Conservation (phyloP, 495 filamentous ascomycete species). For the Elaphomyces granulatus region DNA sequence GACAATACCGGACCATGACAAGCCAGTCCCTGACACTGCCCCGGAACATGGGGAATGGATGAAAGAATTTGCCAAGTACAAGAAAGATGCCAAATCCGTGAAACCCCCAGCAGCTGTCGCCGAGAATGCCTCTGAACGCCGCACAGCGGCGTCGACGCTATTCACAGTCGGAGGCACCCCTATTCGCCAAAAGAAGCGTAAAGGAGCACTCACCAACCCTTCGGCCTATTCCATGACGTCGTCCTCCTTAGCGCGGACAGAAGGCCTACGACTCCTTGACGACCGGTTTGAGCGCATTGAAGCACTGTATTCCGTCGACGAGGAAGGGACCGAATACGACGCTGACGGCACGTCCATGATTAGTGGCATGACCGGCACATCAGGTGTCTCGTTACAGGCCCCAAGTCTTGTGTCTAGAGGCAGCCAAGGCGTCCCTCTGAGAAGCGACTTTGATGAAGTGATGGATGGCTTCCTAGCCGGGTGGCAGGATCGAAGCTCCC, state of each 20-base stretch:
- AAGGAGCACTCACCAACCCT: conserved; percentile 76
- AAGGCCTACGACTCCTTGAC: conserved; percentile 75
- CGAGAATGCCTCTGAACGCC: conserved; percentile 35
- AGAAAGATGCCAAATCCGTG: conserved; percentile 50
- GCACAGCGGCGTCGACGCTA: conserved; percentile 52
- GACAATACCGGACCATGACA: conserved; percentile 33
- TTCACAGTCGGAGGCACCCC: conserved; percentile 59
- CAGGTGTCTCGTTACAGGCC: conserved; percentile 31
- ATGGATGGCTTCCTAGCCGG: conserved; percentile 85
- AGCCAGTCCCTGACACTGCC: conserved; percentile 24
- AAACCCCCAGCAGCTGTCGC: conserved; percentile 23
- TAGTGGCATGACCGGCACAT: conserved; percentile 27
- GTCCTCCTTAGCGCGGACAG: conserved; percentile 74
- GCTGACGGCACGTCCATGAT: conserved; percentile 37
- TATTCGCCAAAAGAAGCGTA: conserved; percentile 72
- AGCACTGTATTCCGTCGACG: conserved; percentile 64
- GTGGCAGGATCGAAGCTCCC: conserved; percentile 41
- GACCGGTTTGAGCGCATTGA: conserved; percentile 84
- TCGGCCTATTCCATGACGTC: conserved; percentile 96
- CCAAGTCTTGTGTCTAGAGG: conserved; percentile 29
- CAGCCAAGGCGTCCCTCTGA: conserved; percentile 32
- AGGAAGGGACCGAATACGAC: conserved; percentile 46
- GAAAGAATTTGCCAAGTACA: conserved; percentile 78
- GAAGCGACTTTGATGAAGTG: conserved; percentile 68
- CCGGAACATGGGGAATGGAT: conserved; percentile 64